Conservation (phyloP, 345 rosid species). For the Eucalyptus sp. region DNA sequence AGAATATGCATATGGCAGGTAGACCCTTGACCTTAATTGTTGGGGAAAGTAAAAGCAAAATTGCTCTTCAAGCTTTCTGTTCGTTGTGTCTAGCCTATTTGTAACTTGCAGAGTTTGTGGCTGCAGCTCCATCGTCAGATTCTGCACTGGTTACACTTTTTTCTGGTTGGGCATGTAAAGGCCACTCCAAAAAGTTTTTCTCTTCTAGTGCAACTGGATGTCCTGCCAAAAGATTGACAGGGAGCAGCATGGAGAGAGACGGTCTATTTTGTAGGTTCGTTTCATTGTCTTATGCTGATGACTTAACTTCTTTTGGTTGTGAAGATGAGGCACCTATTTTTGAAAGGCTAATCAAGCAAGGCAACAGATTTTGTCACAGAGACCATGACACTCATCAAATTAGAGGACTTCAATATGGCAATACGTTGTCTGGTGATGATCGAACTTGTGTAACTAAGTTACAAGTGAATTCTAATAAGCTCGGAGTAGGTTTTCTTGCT, state of each 20-base stretch:
- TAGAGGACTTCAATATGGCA: constrained; percentile 9
- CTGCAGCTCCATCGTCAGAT: constrained; percentile 59
- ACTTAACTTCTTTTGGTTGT: neutral
- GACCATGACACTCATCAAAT: constrained; percentile 1
- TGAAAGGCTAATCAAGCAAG: neutral
- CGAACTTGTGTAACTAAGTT: constrained; percentile 68
- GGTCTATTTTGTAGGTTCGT: constrained; percentile 27
- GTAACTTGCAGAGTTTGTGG: neutral
- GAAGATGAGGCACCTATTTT: neutral
- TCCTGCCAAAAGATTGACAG: constrained; percentile 30
- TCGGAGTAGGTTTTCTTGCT: constrained; percentile 57
- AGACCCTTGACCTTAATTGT: neutral
- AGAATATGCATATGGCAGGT: constrained; percentile 79
- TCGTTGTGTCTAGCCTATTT: neutral
- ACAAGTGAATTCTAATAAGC: constrained; percentile 48
- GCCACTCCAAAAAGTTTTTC: constrained; percentile 51
- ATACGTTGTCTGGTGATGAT: constrained; percentile 21
- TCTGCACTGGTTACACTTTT: constrained; percentile 70
- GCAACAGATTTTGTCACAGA: neutral
- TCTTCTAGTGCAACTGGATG: constrained; percentile 43
- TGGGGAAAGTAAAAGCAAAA: neutral
- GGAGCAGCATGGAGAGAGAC: constrained; percentile 35
- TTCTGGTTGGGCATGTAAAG: constrained; percentile 94
- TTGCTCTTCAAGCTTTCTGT: neutral
- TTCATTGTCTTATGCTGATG: constrained; percentile 14